Base-by-base conservation (phyloP, 768 basidiomycete species). In the Fomitopsis serialis region DNA sequence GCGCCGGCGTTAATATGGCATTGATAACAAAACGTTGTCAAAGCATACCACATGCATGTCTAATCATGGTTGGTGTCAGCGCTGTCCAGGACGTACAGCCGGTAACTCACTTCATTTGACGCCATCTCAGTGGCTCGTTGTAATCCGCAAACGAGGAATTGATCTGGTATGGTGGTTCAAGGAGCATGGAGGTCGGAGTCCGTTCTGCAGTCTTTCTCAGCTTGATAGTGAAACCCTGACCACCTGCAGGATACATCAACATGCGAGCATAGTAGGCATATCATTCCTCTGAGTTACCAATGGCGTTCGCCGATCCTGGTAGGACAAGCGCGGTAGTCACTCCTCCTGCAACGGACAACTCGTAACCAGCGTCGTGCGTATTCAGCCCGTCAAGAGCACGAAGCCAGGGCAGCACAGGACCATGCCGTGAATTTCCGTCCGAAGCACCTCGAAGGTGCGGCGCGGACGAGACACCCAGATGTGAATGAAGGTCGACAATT, bases 151-250 rank as follows among this genome's bases (percentile, higher is more conserved):
- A 70, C 65, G 48, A 83, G 72, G 58, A 64, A 60, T 87, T 79
- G 54, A 87, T 73, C 32, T 77, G 74, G 57, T 78, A 84, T 0
- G 89, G 87, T 7, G 85, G 81, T 57, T 93, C 91, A 23, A 95
- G 69, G 10, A 90, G 70, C 84, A 89, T 85, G 0, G 84, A 81
- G 5, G 81, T 78, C 2, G 90, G 78, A 0, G 85, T 85, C 43
- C 84, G 80, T 57, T 89, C 88, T 3, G 70, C 61, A 0, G 90
- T 90, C 51, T 78, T 77, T 17, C 92, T 80, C 24, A 89, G 78
- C 69, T 93, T 95, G 58, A 93, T 85, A 25, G 81, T 76, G 66
- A 82, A 87, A 0, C 83, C 89, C 63, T 89, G 87, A 0, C 88
- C 88, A 45, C 86, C 87, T 53, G 45, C n/a, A 22, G 9, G 4